Evolutionary conservation across 169 alveolate genomes (phyloP).

Genomic region (Hepatocystis sp.): DNA sequence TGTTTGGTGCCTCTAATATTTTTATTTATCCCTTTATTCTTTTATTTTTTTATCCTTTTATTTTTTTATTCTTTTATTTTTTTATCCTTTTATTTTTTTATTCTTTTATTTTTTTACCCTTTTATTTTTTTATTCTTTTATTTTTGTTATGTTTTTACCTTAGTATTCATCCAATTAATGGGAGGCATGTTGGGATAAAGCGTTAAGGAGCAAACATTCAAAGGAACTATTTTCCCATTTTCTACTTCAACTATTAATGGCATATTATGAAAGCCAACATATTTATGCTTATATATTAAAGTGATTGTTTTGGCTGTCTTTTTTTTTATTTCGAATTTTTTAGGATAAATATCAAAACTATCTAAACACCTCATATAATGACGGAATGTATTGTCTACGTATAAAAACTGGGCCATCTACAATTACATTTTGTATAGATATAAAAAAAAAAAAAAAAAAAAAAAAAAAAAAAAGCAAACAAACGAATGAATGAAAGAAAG

Average conservation of each 20-base stretch:
- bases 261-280: slow-evolving; percentile 70
- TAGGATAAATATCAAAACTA: slow-evolving; percentile 45
- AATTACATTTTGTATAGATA: neutral
- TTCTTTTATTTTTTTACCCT: neutral
- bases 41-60: neutral
- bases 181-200: slow-evolving; percentile 55
- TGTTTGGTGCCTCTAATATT: no score
- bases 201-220: slow-evolving; percentile 36
- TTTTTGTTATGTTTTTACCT: slow-evolving; percentile 26
- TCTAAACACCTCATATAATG: slow-evolving; percentile 72
- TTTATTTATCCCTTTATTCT: no score
- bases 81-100: no score
- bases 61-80: no score
- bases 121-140: neutral
- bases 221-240: slow-evolving; percentile 71
- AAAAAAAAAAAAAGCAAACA: no score
- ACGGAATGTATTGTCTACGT: slow-evolving; percentile 62
- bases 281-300: slow-evolving; percentile 56
- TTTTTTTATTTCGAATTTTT: slow-evolving; percentile 27
- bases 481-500: neutral
- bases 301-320: slow-evolving; percentile 43
- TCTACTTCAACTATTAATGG: slow-evolving; percentile 72
- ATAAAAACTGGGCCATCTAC: slow-evolving; percentile 51
- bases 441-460: no score
- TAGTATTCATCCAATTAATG: slow-evolving; percentile 48